Percentiles rank a stretch among this genome's conserved stretches.
Conservation (phyloP, 163 green algal species). For the Scenedesmus sp. region DNA sequence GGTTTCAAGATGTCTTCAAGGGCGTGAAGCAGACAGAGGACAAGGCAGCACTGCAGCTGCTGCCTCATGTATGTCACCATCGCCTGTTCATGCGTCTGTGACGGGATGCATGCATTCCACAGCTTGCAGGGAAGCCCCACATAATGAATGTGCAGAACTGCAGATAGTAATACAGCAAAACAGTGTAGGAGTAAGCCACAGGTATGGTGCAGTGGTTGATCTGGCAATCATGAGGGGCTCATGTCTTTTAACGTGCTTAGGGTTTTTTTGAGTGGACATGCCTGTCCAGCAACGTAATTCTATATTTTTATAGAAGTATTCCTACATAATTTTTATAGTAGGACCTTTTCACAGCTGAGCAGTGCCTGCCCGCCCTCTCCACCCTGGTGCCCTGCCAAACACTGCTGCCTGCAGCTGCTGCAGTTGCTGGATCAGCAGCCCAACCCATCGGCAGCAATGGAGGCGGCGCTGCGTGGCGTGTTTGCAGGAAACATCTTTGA, state of each 20-base stretch:
- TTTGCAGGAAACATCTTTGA: conserved; percentile 94
- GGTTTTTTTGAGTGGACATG: no score
- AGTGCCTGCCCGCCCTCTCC: no score
- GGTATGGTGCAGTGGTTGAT: no score
- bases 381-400: neutral
- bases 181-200: no score
- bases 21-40: conserved; percentile 77
- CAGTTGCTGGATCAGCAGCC: conserved; percentile 61
- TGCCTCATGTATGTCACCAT: conserved; percentile 63
- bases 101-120: neutral
- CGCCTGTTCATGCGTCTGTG: neutral
- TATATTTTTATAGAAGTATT: no score
- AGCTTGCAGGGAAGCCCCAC: neutral
- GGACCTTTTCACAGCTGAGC: no score
- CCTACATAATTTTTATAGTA: no score
- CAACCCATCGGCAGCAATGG: conserved; percentile 48
- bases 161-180: neutral
- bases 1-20: conserved; percentile 76
- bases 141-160: neutral
- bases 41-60: conserved; percentile 65
- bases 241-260: no score
- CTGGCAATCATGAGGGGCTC: no score
- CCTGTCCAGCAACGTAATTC: no score
- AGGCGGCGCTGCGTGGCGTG: conserved; percentile 75
- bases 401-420: conserved; percentile 58